Conservation (phyloP, 805 yeast genomes). For the baker's yeast (Saccharomyces cerevisiae) region DNA sequence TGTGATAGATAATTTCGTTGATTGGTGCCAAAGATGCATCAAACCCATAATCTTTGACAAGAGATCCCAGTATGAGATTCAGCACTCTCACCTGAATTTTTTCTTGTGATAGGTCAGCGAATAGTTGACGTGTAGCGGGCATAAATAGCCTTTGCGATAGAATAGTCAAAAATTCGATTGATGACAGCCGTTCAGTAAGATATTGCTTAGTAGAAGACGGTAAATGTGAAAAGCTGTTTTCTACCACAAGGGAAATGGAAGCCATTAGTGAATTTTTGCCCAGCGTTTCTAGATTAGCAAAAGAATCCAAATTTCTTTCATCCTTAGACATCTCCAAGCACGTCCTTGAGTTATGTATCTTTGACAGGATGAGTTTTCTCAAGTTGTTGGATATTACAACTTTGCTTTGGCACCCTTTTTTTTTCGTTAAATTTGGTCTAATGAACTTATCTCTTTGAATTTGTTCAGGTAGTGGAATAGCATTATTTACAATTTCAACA, state of each 20-base stretch:
- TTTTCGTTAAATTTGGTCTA: not conserved
- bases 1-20: constrained; percentile 58
- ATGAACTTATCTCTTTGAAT: not conserved
- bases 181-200: constrained; percentile 38
- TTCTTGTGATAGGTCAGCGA: constrained; percentile 34
- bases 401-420: not conserved
- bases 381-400: constrained; percentile 4
- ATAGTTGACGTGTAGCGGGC: constrained; percentile 27
- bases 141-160: constrained; percentile 21
- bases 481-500: constrained; percentile 20
- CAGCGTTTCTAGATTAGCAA: constrained; percentile 43
- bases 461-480: constrained; percentile 19
- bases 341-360: constrained; percentile 54
- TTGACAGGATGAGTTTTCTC: constrained; percentile 35
- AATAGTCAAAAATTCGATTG: constrained; percentile 29
- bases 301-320: constrained; percentile 19
- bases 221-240: constrained; percentile 49
- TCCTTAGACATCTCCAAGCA: constrained; percentile 40
- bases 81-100: constrained; percentile 42
- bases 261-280: constrained; percentile 52
- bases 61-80: constrained; percentile 55
- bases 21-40: constrained; percentile 57
- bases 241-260: constrained; percentile 54
- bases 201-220: constrained; percentile 45
- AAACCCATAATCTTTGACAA: constrained; percentile 75